Evolutionary conservation across 257 asterid species (phyloP).

Genomic region (Salvia splendens): DNA sequence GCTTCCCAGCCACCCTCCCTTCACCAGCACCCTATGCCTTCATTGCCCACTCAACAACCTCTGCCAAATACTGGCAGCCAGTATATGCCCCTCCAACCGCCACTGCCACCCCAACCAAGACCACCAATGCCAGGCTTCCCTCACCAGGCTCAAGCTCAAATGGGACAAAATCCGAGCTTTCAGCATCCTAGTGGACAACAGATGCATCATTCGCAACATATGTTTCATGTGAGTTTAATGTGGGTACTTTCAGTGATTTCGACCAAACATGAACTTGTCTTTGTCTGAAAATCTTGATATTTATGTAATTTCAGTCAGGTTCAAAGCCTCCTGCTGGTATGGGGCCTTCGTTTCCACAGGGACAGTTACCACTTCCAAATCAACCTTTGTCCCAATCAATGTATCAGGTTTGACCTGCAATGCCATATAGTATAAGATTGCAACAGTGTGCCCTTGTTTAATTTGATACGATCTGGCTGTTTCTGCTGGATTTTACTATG

Average conservation of each 20-base stretch:
- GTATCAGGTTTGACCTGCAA: constrained; percentile 67
- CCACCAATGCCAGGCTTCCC: constrained; percentile 60
- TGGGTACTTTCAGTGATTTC: background rate
- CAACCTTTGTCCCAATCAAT: constrained; percentile 61
- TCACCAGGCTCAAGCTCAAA: constrained; percentile 72
- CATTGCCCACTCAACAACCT: constrained; percentile 63
- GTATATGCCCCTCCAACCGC: constrained; percentile 65
- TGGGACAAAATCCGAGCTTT: constrained; percentile 67
- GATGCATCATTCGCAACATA: constrained; percentile 76
- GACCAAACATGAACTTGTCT: background rate
- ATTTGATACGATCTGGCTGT: constrained; percentile 15
- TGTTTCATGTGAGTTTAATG: constrained; percentile 70
- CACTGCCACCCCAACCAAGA: constrained; percentile 64
- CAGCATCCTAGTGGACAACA: constrained; percentile 75
- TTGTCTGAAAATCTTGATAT: constrained; percentile 24
- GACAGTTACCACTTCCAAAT: constrained; percentile 67
- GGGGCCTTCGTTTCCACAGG: constrained; percentile 76
- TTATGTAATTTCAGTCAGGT: constrained; percentile 59
- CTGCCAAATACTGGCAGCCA: constrained; percentile 57
- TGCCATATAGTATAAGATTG: constrained; percentile 8
- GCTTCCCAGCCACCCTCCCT: constrained; percentile 56
- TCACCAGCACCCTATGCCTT: constrained; percentile 59
- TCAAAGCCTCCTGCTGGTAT: constrained; percentile 57
- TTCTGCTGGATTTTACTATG: background rate
- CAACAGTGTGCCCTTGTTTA: constrained; percentile 12